A percentile compares a stretch with the other conserved stretches of the same genome.
These are phyloP conservation scores for Yarrowia yakushimensis DNA, from an alignment of 805 yeast species.

Conservation along the genomic window DNA sequence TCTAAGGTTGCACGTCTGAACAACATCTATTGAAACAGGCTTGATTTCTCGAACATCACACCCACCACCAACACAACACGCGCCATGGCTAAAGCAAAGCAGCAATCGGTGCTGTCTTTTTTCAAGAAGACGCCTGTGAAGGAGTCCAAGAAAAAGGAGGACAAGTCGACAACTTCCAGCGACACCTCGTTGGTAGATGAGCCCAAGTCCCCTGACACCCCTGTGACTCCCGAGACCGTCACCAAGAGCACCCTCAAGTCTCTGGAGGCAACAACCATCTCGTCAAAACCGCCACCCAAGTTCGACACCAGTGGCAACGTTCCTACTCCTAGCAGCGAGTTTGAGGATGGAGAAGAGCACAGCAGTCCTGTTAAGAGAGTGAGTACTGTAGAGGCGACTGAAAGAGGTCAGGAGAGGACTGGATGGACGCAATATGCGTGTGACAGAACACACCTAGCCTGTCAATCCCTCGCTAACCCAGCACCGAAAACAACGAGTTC, in stretches of 20 bases:
- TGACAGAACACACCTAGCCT: background rate
- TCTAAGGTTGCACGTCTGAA: background rate
- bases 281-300: slow-evolving; percentile 16
- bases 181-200: background rate
- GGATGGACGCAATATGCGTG: background rate
- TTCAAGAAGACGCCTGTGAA: slow-evolving; percentile 24
- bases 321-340: slow-evolving; percentile 20
- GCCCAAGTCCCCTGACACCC: background rate
- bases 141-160: background rate
- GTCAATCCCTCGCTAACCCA: background rate
- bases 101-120: slow-evolving; percentile 20
- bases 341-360: slow-evolving; percentile 10
- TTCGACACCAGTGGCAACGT: slow-evolving; percentile 4
- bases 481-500: slow-evolving; percentile 11
- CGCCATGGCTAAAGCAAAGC: slow-evolving; percentile 20
- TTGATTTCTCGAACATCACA: background rate
- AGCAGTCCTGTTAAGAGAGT: slow-evolving; percentile 16
- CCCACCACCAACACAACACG: background rate
- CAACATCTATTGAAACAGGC: background rate
- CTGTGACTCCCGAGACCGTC: background rate
- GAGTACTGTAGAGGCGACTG: background rate
- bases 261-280: slow-evolving; percentile 1
- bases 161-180: background rate
- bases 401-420: background rate
- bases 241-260: slow-evolving; percentile 13